Conservation (phyloP, 2,329 filamentous ascomycete genomes). For the Colletotrichum lindemuthianum region DNA sequence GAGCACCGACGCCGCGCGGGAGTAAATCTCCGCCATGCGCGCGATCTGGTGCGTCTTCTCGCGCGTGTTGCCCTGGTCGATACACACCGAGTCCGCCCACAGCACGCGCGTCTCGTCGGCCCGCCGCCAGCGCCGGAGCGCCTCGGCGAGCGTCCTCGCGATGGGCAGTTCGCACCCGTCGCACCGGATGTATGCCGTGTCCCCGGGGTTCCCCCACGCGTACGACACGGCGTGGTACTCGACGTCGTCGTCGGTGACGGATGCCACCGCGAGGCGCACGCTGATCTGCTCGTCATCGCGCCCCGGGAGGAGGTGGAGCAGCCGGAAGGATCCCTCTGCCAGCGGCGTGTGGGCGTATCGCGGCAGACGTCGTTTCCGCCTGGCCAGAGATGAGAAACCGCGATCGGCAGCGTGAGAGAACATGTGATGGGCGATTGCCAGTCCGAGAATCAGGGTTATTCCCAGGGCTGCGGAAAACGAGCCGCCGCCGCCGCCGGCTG, state of each 20-base stretch:
- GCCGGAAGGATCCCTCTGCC: neutral
- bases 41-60: too few relatives aligned
- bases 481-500: too few relatives aligned
- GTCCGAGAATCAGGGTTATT: neutral
- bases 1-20: too few relatives aligned
- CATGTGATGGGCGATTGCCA: neutral
- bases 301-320: neutral
- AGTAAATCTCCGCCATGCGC: too few relatives aligned
- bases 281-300: neutral
- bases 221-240: slow-evolving; percentile 19
- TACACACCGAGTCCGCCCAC: slow-evolving; percentile 18
- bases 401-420: neutral
- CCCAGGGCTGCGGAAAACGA: neutral
- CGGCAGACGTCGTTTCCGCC: neutral
- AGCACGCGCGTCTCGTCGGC: neutral
- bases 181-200: slow-evolving; percentile 37
- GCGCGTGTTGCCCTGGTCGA: slow-evolving; percentile 7
- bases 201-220: neutral
- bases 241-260: neutral
- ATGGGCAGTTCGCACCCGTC: slow-evolving; percentile 41
- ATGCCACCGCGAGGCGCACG: neutral
- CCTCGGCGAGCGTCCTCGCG: slow-evolving; percentile 35
- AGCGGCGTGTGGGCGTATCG: neutral
- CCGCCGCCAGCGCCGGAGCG: neutral
- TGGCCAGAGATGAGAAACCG: neutral